phyloP scores from a whole-genome alignment of 768 basidiomycete genomes.

The Lentinus brumalis region DNA sequence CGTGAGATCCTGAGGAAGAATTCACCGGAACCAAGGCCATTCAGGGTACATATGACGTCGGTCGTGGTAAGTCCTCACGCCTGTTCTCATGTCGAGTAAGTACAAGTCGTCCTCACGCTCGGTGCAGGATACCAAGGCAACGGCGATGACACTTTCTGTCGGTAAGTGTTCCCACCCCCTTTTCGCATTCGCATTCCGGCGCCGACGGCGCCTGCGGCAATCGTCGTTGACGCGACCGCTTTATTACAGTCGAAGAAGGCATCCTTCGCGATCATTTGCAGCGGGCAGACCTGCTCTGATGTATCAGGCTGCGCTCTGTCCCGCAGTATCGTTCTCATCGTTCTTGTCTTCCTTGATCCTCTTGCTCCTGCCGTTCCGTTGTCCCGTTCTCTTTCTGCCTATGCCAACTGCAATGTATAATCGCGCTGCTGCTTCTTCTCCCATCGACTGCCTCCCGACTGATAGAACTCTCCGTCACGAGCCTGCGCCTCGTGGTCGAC shows the following conservation, averaged over 20 bases:
- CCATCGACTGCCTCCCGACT: no score
- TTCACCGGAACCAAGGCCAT: conserved; percentile 66
- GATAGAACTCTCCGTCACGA: no score
- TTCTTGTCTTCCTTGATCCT: not conserved
- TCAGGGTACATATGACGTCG: conserved; percentile 75
- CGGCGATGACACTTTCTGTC: conserved; percentile 67
- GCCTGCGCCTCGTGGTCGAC: no score
- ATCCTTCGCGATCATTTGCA: conserved; percentile 73
- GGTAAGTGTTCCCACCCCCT: conserved; percentile 44
- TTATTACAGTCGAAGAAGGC: conserved; percentile 61
- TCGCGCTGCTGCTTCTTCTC: no score
- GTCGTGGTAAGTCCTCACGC: conserved; percentile 63
- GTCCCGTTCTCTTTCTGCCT: not conserved
- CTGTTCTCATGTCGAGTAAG: not conserved
- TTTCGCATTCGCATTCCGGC: not conserved
- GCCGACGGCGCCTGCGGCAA: conserved; percentile 6
- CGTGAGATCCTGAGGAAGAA: conserved; percentile 66
- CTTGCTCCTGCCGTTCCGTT: not conserved
- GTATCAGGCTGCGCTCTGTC: not conserved
- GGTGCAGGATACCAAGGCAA: conserved; percentile 69
- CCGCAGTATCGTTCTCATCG: not conserved
- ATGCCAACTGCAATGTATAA: no score
- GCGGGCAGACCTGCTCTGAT: conserved; percentile 66
- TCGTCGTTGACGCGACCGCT: conserved; percentile 7
- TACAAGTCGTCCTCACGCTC: not conserved